Evolutionary conservation across 495 filamentous ascomycete genomes (phyloP), one percentile per base, ranked within the genome.

Genomic region (Penicillium macrosclerotiorum): DNA sequence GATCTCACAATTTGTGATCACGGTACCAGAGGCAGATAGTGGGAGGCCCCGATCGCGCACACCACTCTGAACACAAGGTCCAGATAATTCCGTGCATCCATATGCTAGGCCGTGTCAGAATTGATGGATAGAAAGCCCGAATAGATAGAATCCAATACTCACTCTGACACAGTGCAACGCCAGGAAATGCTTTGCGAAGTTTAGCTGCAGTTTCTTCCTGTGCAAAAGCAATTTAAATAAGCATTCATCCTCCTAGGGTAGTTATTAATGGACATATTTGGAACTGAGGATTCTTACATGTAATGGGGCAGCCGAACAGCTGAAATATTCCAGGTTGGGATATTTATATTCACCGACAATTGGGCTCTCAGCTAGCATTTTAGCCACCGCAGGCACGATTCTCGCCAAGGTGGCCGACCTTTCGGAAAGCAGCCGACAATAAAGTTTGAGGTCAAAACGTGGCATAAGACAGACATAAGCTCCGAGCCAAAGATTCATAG

Each of bases 281-380:
- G 20, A 14, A n/a, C 16, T 12, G 2, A 0, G 8, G 9, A 26
- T 11, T 9, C 36, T 11, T 20, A 51, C 49, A 31, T 51, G 35
- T n/a, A 51, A 40, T 14, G 49, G 49, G 1, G 49, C 49, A 36
- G 49, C 49, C 8, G 49, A 51, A 13, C 49, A 51, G 20, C 34
- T 40, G 18, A 51, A 51, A 18, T 51, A 51, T 25, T 51, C 49
- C 6, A 51, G 30, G 17, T 26, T 29, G 3, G 27, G 27, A 29
- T 51, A 51, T 31, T 40, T 20, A 32, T 45, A 51, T 13, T 19
- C 40, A 29, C 37, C 30, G 1, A 45, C 37, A 27, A 45, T 22
- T 14, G 36, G 36, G 17, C 17, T 29, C 27, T 51, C 49, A 0
- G 39, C 42, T 7, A 51, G 39, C 18, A 40, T 26, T 20, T 27